These are phyloP conservation scores for Symbiodinium pilosum DNA, from an alignment of 73 alveolate genomes.

Conservation along the genomic window DNA sequence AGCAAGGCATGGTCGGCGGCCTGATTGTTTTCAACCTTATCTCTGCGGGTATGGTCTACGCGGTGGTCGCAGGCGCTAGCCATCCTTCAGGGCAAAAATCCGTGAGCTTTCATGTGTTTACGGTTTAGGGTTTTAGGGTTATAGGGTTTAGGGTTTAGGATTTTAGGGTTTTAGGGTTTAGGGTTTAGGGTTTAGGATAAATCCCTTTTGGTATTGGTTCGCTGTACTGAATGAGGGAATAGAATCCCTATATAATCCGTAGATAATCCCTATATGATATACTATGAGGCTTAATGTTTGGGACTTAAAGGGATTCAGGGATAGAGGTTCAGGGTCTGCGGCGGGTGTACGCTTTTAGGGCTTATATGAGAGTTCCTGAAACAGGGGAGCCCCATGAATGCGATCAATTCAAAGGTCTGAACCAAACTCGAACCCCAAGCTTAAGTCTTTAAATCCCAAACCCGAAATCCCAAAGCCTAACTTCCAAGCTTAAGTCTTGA, in stretches of 20 bases:
- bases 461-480: background rate
- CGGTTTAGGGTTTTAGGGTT: background rate
- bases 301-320: background rate
- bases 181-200: background rate
- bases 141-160: background rate
- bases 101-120: too few species aligned
- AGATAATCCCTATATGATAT: too few species aligned
- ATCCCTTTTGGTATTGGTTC: too few species aligned
- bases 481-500: background rate
- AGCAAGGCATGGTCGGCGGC: constrained; percentile 46
- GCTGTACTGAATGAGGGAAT: too few species aligned
- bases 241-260: too few species aligned
- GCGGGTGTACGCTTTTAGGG: background rate
- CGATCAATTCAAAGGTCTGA: background rate
- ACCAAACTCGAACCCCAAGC: background rate
- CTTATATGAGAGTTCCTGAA: background rate
- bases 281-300: too few species aligned
- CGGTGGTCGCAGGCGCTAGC: constrained; percentile 57
- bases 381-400: background rate
- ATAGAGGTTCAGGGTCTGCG: background rate
- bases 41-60: constrained; percentile 49
- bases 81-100: too few species aligned
- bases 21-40: constrained; percentile 45
- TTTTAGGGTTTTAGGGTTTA: background rate
- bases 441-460: background rate